phyloP scores from a whole-genome alignment of 768 basidiomycete species.

The Lentinula sp. region DNA sequence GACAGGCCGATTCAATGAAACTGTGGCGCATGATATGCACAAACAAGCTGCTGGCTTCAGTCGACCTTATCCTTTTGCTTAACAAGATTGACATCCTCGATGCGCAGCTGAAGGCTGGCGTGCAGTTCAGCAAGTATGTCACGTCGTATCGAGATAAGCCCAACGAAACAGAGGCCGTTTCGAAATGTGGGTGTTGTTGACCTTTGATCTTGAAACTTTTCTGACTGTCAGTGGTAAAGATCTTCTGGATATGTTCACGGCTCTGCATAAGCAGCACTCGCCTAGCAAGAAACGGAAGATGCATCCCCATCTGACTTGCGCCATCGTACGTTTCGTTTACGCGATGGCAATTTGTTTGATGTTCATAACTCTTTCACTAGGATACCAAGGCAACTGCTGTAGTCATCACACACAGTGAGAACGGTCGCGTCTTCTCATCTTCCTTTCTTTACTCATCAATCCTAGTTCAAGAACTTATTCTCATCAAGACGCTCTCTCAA shows the following conservation, averaged over 20 bases:
- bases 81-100: slow-evolving; percentile 61
- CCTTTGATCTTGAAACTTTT: not conserved
- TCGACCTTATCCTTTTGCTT: slow-evolving; percentile 54
- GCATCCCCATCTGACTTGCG: slow-evolving; percentile 52
- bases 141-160: slow-evolving; percentile 45
- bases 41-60: slow-evolving; percentile 46
- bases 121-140: slow-evolving; percentile 49
- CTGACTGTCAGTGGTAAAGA: slow-evolving; percentile 25
- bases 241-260: slow-evolving; percentile 42
- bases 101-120: slow-evolving; percentile 43
- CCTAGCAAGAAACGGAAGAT: slow-evolving; percentile 35
- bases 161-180: slow-evolving; percentile 45
- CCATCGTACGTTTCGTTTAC: slow-evolving; percentile 36
- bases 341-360: slow-evolving; percentile 5
- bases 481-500: slow-evolving; percentile 6
- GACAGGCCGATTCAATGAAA: slow-evolving; percentile 47
- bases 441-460: not conserved
- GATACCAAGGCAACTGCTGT: slow-evolving; percentile 40
- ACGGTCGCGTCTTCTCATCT: not conserved
- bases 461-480: slow-evolving; percentile 6
- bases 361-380: slow-evolving; percentile 19
- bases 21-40: slow-evolving; percentile 57
- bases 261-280: slow-evolving; percentile 44
- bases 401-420: slow-evolving; percentile 43
- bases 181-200: slow-evolving; percentile 37